Base-by-base conservation (phyloP, 495 filamentous ascomycete genomes). In the Aeminium ludgeri region DNA sequence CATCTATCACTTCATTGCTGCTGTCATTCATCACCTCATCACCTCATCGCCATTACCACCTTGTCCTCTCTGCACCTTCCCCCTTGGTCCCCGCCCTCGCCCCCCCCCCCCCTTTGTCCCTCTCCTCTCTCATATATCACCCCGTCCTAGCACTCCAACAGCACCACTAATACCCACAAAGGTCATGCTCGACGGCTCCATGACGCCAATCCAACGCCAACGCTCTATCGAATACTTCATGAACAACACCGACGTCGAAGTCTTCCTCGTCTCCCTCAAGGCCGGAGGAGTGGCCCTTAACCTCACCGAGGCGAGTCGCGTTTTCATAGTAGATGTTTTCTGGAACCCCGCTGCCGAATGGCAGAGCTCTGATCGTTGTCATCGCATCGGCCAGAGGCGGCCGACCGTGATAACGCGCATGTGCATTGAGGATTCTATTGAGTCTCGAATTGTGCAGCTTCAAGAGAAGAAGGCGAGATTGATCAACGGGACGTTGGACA, bases 401-500 rank as follows among this genome's bases (percentile, higher is more conserved):
- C 86, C 85, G 29, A 95, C 86, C 53, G 81, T 81, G n/a, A 86
- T 97, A 49, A 95, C 84, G 2, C 74, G 87, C 13, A 69, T 97
- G 15, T 85, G 82, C 55, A 92, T 97, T 43, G 86, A 96, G 59
- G 87, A 96, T 56, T 89, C 81, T 11, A 86, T 97, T 11, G 89
- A 97, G 61, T 84, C 78, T 36, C 74, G 89, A 13, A 96, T 96
- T 67, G 81, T 96, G 8, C 66, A 87, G 40, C 65, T 97, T 5
- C 89, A 96, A 57, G 89, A 96, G 65, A 97, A 95, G 69, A 97
- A 97, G 61, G 79, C 83, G 0, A 83, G 81, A 43, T 81, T 97
- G 76, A 95, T 97, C 46, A 80, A 85, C 44, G 85, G 83, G 30
- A 97, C 87, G 1, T 84, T 97, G 55, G 93, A 95, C 56, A 78